phyloP scores from a whole-genome alignment of 306 rosid genomes.

The Albizia julibrissin region DNA sequence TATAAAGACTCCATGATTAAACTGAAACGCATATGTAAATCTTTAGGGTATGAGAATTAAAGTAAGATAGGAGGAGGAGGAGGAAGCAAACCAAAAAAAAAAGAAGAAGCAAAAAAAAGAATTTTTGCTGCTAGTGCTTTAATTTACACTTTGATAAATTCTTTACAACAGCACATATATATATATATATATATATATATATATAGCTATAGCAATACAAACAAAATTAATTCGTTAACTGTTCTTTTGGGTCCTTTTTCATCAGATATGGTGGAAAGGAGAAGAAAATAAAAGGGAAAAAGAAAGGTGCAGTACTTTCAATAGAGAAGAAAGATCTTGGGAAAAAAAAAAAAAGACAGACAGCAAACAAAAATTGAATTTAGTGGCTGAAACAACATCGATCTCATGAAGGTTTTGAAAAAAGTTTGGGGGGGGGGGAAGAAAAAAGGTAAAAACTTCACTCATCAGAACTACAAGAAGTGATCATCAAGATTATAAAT shows the following conservation, averaged over 20 bases:
- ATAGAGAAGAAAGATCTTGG: slow-evolving; percentile 40
- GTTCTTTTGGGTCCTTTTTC: slow-evolving; percentile 49
- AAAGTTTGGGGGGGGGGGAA: slow-evolving; percentile 14
- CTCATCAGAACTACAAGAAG: slow-evolving; percentile 30
- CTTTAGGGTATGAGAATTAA: not conserved
- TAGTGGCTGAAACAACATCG: slow-evolving; percentile 46
- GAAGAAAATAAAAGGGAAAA: slow-evolving; percentile 25
- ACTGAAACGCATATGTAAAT: not conserved
- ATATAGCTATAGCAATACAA: slow-evolving; percentile 29
- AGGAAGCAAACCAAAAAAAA: slow-evolving; percentile 5
- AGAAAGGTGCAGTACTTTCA: slow-evolving; percentile 62
- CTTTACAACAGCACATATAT: slow-evolving; percentile 39
- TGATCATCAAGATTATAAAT: slow-evolving; percentile 38
- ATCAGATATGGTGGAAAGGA: slow-evolving; percentile 43
- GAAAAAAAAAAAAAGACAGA: slow-evolving; percentile 15
- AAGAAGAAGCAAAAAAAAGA: slow-evolving; percentile 46
- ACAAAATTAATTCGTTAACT: slow-evolving; percentile 38
- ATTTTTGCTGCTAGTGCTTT: slow-evolving; percentile 31
- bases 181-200: too few species aligned
- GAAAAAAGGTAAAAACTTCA: slow-evolving; percentile 29
- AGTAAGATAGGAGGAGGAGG: slow-evolving; percentile 28
- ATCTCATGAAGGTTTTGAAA: slow-evolving; percentile 32
- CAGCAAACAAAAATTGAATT: slow-evolving; percentile 46
- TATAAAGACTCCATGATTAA: slow-evolving; percentile 32
- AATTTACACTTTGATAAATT: slow-evolving; percentile 43